Conservation (phyloP, 768 basidiomycete species). For the Agrocybe pediades region DNA sequence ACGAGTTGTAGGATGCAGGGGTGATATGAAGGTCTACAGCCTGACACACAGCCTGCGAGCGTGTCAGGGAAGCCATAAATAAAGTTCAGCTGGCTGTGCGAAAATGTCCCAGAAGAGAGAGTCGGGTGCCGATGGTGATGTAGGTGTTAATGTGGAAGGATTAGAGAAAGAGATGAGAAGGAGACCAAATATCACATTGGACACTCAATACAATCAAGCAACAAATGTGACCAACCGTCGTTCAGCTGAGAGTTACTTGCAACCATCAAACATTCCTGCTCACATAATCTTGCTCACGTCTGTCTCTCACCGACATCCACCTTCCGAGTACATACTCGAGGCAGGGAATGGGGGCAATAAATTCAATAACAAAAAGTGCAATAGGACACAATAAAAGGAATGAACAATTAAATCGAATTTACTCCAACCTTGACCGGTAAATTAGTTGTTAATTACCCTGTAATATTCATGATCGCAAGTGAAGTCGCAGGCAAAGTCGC, state of each 20-base stretch:
- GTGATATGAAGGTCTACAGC: slow-evolving; percentile 41
- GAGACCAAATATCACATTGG: neutral
- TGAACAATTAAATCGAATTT: no score
- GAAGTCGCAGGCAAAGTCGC: no score
- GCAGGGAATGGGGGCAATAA: no score
- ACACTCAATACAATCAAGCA: neutral
- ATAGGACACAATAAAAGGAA: no score
- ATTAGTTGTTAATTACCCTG: no score
- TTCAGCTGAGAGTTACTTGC: neutral
- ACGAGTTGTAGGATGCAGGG: slow-evolving; percentile 27
- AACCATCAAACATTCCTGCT: neutral
- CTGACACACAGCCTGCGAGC: slow-evolving; percentile 35
- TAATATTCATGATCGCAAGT: no score
- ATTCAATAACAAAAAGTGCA: no score
- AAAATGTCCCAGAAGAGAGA: neutral
- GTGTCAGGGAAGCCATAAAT: slow-evolving; percentile 26
- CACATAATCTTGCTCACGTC: neutral
- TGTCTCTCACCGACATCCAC: no score
- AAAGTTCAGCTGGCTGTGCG: neutral
- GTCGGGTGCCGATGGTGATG: neutral
- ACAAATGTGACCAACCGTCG: neutral
- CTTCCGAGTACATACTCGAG: no score
- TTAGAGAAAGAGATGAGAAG: neutral
- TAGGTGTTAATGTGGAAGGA: neutral
- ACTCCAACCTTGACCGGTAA: no score